Evolutionary conservation across 495 filamentous ascomycete genomes (phyloP).

Genomic region (Trichocladium uniseriatum): DNA sequence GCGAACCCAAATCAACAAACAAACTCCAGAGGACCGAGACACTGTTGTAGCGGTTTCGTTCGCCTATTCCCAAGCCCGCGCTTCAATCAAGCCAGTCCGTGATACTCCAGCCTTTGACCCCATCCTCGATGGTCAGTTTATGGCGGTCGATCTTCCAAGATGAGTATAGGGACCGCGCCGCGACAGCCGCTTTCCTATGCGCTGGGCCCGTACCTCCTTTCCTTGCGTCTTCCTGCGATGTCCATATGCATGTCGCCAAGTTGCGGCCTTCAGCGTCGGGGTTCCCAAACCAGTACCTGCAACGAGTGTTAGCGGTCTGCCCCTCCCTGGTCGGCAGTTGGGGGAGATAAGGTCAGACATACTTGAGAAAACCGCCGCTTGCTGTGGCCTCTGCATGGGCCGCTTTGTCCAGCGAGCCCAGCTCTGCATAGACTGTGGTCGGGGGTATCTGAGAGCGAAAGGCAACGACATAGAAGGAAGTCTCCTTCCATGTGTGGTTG

Average conservation of each 20-base stretch:
- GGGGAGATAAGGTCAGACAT: constrained; percentile 14
- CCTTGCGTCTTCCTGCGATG: constrained; percentile 57
- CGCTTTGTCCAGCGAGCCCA: constrained; percentile 60
- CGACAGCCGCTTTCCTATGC: constrained; percentile 43
- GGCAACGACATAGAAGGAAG: constrained; percentile 70
- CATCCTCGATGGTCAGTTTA: constrained; percentile 50
- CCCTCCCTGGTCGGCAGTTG: not conserved
- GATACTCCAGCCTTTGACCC: constrained; percentile 48
- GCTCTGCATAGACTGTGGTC: constrained; percentile 48
- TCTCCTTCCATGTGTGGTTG: constrained; percentile 50
- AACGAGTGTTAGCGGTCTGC: constrained; percentile 8
- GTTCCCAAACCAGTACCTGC: constrained; percentile 67
- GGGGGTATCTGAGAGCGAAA: constrained; percentile 64
- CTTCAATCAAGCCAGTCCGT: constrained; percentile 41
- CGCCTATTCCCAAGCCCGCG: too few relatives aligned
- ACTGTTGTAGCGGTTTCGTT: too few relatives aligned
- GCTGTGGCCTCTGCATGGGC: constrained; percentile 68
- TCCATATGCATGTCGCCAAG: constrained; percentile 72
- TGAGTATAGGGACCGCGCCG: constrained; percentile 43
- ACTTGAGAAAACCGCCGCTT: constrained; percentile 78
- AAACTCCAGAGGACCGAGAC: not conserved
- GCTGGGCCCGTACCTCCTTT: constrained; percentile 54
- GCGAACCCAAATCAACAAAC: not conserved
- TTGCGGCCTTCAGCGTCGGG: constrained; percentile 57
- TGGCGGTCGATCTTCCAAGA: constrained; percentile 57